These are phyloP conservation scores for Vicia sativa DNA, from an alignment of 306 rosid species.

Conservation along the genomic window DNA sequence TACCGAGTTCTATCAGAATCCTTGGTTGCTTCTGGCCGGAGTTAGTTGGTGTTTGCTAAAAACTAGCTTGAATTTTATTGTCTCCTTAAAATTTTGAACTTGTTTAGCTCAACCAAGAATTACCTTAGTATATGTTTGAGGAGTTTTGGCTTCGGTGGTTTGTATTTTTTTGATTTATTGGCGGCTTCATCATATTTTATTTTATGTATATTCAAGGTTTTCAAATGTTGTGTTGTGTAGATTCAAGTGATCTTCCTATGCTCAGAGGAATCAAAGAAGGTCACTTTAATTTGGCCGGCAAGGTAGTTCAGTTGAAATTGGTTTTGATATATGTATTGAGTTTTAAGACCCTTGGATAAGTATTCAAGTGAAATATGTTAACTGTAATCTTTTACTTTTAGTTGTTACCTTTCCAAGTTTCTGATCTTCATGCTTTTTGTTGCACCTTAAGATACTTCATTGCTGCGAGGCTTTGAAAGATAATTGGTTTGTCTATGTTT, in stretches of 20 bases:
- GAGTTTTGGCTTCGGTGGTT: background rate
- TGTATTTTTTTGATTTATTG: background rate
- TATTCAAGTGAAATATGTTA: background rate
- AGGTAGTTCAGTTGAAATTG: slow-evolving; percentile 53
- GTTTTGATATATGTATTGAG: slow-evolving; percentile 10
- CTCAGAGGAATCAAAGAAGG: slow-evolving; percentile 57
- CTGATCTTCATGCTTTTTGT: slow-evolving; percentile 31
- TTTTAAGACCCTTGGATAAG: slow-evolving; percentile 15
- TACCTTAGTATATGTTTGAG: background rate
- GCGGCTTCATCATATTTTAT: slow-evolving; percentile 21
- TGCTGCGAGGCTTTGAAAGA: slow-evolving; percentile 44
- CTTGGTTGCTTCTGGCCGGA: background rate
- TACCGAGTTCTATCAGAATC: background rate
- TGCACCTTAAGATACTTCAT: slow-evolving; percentile 56
- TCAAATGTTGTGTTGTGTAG: slow-evolving; percentile 46
- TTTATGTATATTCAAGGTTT: background rate
- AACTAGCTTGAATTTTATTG: background rate
- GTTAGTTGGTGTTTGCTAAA: background rate
- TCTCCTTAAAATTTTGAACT: background rate
- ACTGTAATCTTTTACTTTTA: background rate
- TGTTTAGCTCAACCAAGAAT: slow-evolving; percentile 16
- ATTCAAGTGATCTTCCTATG: slow-evolving; percentile 39
- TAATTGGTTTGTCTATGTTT: slow-evolving; percentile 54
- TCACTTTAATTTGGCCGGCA: slow-evolving; percentile 58
- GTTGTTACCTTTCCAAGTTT: slow-evolving; percentile 12